Conservation (phyloP, 768 basidiomycete genomes). For the Royoungia palumana region DNA sequence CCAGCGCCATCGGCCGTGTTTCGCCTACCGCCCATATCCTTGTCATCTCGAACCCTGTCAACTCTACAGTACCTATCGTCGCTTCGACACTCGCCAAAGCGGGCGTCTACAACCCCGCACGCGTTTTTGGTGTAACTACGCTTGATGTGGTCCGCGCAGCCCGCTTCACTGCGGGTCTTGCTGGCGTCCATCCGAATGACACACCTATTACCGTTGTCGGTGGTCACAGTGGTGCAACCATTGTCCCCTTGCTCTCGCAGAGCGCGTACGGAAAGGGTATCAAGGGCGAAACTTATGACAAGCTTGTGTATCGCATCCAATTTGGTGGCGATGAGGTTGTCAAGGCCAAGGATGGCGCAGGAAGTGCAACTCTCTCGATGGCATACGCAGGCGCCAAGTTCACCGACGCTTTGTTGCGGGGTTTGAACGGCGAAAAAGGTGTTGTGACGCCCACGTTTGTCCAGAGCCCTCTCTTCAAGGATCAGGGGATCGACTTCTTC, state of each 20-base stretch:
- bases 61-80: conserved; percentile 97
- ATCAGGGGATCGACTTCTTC: conserved; percentile 92
- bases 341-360: conserved; percentile 91
- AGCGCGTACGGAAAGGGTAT: conserved; percentile 64
- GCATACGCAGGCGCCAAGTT: conserved; percentile 76
- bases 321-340: conserved; percentile 99
- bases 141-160: conserved; percentile 97
- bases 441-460: conserved; percentile 82
- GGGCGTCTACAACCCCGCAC: conserved; percentile 86
- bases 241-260: conserved; percentile 94
- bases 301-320: conserved; percentile 91
- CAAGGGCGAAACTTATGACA: conserved; percentile 67
- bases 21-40: conserved; percentile 90
- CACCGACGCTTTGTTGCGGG: conserved; percentile 56
- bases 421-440: conserved; percentile 63
- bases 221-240: conserved; percentile 96
- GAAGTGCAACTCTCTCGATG: conserved; percentile 75
- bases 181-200: conserved; percentile 61
- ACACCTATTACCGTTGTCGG: conserved; percentile 84
- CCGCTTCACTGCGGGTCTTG: conserved; percentile 78
- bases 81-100: conserved; percentile 88
- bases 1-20: conserved; percentile 79
- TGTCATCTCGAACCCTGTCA: conserved; percentile 99
- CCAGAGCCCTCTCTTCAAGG: conserved; percentile 79
- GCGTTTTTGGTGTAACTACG: conserved; percentile 94